A percentile compares a stretch with the other conserved stretches of the same genome.
phyloP scores from a whole-genome alignment of 805 yeast species.

The Debaryomyces maramus region DNA sequence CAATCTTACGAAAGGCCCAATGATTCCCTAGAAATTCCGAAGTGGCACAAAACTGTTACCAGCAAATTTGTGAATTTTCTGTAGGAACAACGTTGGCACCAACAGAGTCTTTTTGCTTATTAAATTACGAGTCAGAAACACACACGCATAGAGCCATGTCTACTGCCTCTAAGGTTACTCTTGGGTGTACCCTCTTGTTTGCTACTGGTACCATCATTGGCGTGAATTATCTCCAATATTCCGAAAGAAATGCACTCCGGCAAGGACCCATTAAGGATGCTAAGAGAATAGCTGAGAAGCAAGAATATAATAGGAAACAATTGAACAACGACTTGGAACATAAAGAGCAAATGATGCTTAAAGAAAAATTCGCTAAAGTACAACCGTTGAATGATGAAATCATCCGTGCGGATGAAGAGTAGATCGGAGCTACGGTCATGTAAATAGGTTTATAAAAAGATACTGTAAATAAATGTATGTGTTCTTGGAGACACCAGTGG shows the following conservation, averaged over 20 bases:
- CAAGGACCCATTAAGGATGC: constrained; percentile 88
- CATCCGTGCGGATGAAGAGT: constrained; percentile 16
- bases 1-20: constrained; percentile 1
- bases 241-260: constrained; percentile 69
- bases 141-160: constrained; percentile 51
- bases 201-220: constrained; percentile 63
- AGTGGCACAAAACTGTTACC: background rate
- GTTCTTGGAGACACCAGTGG: constrained; percentile 53
- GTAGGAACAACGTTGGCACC: background rate
- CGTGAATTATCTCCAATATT: constrained; percentile 68
- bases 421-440: background rate
- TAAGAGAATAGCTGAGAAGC: constrained; percentile 54
- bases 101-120: too few species aligned
- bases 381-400: constrained; percentile 57
- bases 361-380: constrained; percentile 52
- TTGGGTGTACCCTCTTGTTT: constrained; percentile 55
- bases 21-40: constrained; percentile 1
- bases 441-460: background rate
- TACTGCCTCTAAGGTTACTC: constrained; percentile 73
- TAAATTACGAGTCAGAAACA: background rate
- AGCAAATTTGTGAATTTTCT: too few species aligned
- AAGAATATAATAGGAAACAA: constrained; percentile 44
- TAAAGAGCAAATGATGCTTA: constrained; percentile 59
- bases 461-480: constrained; percentile 32
- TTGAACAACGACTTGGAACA: constrained; percentile 63